A percentile compares a stretch with the other conserved stretches of the same genome.
These are phyloP conservation scores for Tylopilus intermedius DNA, from an alignment of 768 basidiomycete species.

Conservation along the genomic window DNA sequence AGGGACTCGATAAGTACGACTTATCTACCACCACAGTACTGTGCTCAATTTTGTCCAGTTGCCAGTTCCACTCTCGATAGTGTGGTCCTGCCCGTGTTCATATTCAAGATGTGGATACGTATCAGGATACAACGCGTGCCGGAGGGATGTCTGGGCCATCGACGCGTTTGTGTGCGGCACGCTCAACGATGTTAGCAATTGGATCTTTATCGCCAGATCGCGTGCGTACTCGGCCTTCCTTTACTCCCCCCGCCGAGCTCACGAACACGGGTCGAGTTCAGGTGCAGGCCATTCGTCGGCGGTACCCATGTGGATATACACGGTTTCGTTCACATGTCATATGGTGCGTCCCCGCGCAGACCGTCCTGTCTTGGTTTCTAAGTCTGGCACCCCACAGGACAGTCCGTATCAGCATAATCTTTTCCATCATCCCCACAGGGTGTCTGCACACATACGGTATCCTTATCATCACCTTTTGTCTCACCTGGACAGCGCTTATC, in stretches of 20 bases:
- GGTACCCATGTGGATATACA: constrained; percentile 15
- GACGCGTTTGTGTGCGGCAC: constrained; percentile 14
- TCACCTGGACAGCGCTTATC: constrained; percentile 3
- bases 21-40: too few relatives aligned
- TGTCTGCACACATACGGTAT: constrained; percentile 8
- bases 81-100: background rate
- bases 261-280: background rate
- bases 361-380: too few relatives aligned
- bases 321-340: constrained; percentile 6
- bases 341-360: constrained; percentile 12
- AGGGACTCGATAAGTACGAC: too few relatives aligned
- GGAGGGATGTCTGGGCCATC: constrained; percentile 21
- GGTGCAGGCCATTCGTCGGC: background rate
- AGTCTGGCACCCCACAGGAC: constrained; percentile 5
- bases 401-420: constrained; percentile 20
- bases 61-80: too few relatives aligned
- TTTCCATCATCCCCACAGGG: constrained; percentile 16
- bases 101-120: constrained; percentile 21
- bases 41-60: too few relatives aligned
- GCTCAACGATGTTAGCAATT: constrained; percentile 1
- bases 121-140: constrained; percentile 13
- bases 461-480: constrained; percentile 5
- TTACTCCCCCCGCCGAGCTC: background rate
- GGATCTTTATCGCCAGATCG: constrained; percentile 4
- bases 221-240: constrained; percentile 2